These are phyloP conservation scores for Tagetes patula DNA, from an alignment of 129 eudicot genomes.

Conservation along the genomic window DNA sequence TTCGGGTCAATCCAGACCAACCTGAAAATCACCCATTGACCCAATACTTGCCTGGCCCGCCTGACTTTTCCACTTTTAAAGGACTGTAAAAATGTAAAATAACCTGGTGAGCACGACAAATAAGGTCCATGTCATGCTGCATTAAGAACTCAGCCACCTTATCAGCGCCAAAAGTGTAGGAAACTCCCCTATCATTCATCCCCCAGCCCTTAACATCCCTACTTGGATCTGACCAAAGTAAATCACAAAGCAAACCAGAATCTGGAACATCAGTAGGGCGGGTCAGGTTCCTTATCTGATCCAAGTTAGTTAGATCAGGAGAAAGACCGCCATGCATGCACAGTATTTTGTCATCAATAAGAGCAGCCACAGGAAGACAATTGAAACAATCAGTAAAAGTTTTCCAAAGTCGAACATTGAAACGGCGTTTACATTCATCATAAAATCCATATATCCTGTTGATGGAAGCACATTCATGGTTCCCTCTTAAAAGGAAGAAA, in stretches of 20 bases:
- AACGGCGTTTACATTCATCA: conserved; percentile 86
- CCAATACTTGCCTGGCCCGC: background rate
- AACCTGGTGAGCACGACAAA: conserved; percentile 90
- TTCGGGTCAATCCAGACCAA: background rate
- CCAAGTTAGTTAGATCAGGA: conserved; percentile 62
- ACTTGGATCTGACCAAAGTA: conserved; percentile 82
- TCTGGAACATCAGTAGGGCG: conserved; percentile 86
- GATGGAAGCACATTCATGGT: conserved; percentile 80
- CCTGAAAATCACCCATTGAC: background rate
- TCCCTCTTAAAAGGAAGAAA: conserved; percentile 72
- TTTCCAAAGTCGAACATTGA: conserved; percentile 81
- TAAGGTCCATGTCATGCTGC: conserved; percentile 83
- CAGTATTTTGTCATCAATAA: conserved; percentile 77
- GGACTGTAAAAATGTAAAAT: background rate
- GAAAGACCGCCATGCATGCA: conserved; percentile 92
- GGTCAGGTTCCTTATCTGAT: conserved; percentile 63
- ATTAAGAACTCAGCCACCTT: conserved; percentile 70
- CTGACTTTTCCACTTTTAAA: background rate
- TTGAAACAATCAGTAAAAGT: conserved; percentile 68
- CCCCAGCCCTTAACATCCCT: conserved; percentile 79
- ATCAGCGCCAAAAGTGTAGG: conserved; percentile 73
- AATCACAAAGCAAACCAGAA: conserved; percentile 81
- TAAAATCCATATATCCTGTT: conserved; percentile 80
- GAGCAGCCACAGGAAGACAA: conserved; percentile 87
- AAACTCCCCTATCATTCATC: conserved; percentile 78